Evolutionary conservation across 768 basidiomycete genomes (phyloP).

Genomic region (Lactifluus rugatus): DNA sequence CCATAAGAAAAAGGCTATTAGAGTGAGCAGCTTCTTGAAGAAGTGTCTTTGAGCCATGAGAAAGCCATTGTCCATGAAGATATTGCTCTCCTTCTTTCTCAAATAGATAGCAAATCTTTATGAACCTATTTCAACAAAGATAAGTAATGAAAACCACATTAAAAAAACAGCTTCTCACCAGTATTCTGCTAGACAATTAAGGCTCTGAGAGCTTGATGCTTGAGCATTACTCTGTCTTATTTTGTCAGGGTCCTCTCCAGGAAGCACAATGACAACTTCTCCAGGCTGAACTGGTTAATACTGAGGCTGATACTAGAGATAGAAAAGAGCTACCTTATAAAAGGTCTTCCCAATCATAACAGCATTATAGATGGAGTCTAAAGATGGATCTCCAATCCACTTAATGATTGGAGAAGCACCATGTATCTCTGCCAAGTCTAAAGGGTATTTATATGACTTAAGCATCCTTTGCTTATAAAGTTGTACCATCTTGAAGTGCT

Average conservation of each 20-base stretch:
- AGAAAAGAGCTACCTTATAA: conserved; percentile 36
- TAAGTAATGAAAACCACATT: not conserved
- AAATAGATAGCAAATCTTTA: conserved; percentile 55
- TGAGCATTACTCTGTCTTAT: conserved; percentile 33
- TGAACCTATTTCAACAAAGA: conserved; percentile 45
- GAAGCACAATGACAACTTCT: conserved; percentile 53
- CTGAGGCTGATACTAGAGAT: too few relatives aligned
- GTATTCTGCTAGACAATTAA: conserved; percentile 47
- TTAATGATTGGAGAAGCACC: conserved; percentile 24
- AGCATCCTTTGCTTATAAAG: not conserved
- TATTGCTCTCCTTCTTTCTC: conserved; percentile 36
- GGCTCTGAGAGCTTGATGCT: conserved; percentile 35
- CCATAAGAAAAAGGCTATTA: conserved; percentile 44
- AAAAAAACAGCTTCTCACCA: conserved; percentile 40
- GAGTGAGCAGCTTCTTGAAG: conserved; percentile 61
- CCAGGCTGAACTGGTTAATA: conserved; percentile 35
- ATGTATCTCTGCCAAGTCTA: conserved; percentile 17
- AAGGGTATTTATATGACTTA: not conserved
- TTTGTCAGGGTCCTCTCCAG: conserved; percentile 40
- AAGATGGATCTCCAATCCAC: not conserved
- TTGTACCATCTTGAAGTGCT: not conserved
- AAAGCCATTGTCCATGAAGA: conserved; percentile 67
- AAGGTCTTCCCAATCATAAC: conserved; percentile 47
- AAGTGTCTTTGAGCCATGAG: conserved; percentile 55
- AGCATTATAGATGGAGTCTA: conserved; percentile 12